Conservation (phyloP, 805 yeast species). For the Sugiyamaella qingdaonensis region DNA sequence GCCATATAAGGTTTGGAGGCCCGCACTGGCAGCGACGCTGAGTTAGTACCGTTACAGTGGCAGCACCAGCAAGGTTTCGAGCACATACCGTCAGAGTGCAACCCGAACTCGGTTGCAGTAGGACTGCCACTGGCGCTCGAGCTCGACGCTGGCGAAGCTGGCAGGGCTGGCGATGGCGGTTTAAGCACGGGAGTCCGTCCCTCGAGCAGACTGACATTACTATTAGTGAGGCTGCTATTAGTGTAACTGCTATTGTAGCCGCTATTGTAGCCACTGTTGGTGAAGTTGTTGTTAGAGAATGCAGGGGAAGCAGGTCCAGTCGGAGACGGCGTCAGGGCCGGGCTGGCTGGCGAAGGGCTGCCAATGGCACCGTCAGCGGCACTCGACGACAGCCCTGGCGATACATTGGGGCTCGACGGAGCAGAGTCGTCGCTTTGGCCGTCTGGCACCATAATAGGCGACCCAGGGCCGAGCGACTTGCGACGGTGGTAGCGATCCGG, state of each 20-base stretch:
- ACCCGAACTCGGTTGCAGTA: not conserved
- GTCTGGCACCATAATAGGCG: not conserved
- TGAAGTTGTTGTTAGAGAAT: not conserved
- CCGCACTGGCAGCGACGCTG: not conserved
- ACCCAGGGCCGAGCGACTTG: slow-evolving; percentile 7
- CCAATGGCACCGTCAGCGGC: slow-evolving; percentile 4
- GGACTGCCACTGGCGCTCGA: not conserved
- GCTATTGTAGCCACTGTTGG: not conserved
- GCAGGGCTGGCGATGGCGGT: not conserved
- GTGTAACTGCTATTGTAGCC: too few relatives aligned
- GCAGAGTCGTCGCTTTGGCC: not conserved
- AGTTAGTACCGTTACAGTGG: not conserved
- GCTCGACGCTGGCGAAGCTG: not conserved
- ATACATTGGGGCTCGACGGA: slow-evolving; percentile 1
- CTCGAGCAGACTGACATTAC: slow-evolving; percentile 2
- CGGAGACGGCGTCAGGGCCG: slow-evolving; percentile 11
- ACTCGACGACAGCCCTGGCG: slow-evolving; percentile 10
- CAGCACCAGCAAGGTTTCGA: too few relatives aligned
- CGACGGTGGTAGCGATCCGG: slow-evolving; percentile 25
- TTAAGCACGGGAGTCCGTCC: not conserved
- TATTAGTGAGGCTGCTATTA: too few relatives aligned
- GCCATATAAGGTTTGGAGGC: not conserved
- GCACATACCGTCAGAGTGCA: too few relatives aligned
- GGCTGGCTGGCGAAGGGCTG: not conserved
- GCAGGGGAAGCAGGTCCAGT: not conserved